Percentiles rank a stretch among this genome's conserved stretches.
phyloP scores from a whole-genome alignment of 495 filamentous ascomycete genomes.

The Penicillium waksmanii region DNA sequence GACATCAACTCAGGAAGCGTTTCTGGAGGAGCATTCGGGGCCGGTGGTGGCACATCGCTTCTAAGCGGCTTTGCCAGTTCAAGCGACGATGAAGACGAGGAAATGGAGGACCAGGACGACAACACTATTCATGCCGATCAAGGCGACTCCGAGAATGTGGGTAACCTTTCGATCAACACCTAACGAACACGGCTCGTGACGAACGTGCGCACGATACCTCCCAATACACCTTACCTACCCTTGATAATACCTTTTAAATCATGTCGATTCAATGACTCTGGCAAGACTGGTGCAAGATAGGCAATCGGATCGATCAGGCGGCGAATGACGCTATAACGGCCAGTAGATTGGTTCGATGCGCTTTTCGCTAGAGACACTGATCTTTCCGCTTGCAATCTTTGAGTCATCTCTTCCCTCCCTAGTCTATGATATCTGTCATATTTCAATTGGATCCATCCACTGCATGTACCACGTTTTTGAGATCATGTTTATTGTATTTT shows the following conservation, averaged over 20 bases:
- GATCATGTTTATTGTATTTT: conserved; percentile 3
- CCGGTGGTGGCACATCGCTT: conserved; percentile 65
- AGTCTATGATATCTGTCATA: conserved; percentile 6
- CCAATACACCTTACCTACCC: conserved; percentile 13
- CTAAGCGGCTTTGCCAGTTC: conserved; percentile 94
- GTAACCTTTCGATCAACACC: conserved; percentile 60
- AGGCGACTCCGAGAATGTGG: conserved; percentile 66
- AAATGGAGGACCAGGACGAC: conserved; percentile 87
- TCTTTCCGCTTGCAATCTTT: conserved; percentile 3
- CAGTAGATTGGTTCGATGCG: conserved; percentile 4
- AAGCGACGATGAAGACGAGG: conserved; percentile 95
- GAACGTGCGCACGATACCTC: conserved; percentile 10
- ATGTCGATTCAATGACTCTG: background rate
- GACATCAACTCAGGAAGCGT: conserved; percentile 72
- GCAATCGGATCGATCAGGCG: conserved; percentile 1
- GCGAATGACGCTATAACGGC: background rate
- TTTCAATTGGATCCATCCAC: conserved; percentile 5
- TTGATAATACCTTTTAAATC: background rate
- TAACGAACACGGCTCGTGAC: conserved; percentile 55
- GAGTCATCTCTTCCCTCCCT: conserved; percentile 3
- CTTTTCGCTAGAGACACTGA: background rate
- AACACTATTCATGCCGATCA: conserved; percentile 36
- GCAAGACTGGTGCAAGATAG: conserved; percentile 9
- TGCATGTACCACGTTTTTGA: conserved; percentile 4
- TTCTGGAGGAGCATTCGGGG: conserved; percentile 65